Base-by-base conservation (phyloP, 495 filamentous ascomycete species). In the Xylaria scruposa region DNA sequence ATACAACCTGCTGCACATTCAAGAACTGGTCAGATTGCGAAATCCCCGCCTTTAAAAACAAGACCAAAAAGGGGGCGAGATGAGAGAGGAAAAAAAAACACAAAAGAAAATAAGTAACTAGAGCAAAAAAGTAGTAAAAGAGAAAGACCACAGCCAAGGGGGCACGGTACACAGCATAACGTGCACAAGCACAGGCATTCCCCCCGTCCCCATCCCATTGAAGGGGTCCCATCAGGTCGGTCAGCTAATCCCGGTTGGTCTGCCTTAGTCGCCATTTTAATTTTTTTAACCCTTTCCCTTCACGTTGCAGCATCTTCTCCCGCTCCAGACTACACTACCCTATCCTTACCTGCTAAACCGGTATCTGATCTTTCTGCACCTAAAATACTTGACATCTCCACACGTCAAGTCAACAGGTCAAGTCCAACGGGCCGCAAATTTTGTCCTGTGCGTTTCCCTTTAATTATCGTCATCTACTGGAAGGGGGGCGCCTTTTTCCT, bases 51-150 rank as follows among this genome's bases (percentile, higher is more conserved):
- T 53, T 36, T 53, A 10, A 36, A 51, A 51, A 53, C 1, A 64
- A 49, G 42, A 15, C 17, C 8, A n/a, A 17, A 19, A 29, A 15
- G 26, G 46, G 26, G 26, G 46, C 3, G 1, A n/a, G n/a, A 53
- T 24, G 17, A n/a, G n/a, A n/a, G n/a, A n/a, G n/a, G n/a, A 47
- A 47, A 46, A 1, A 64, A 44, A 64, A 46, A 64, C n/a, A 58
- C 1, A 64, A 75, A 29, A 60, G 8, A 51, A 62, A 56, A 68
- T 60, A 66, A 47, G 9, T 42, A n/a, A n/a, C n/a, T n/a, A 44
- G 31, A 31, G 51, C 58, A 3, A 70, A 42, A 54, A 75, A 77
- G 71, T 65, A 68, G 36, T 53, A 67, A 31, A 58, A 29, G 47
- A 71, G 8, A 4, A 38, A 62, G 51, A 53, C 19, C 47, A 31